Conservation (phyloP, 441 rosid genomes). For the Erodium moschatum region DNA sequence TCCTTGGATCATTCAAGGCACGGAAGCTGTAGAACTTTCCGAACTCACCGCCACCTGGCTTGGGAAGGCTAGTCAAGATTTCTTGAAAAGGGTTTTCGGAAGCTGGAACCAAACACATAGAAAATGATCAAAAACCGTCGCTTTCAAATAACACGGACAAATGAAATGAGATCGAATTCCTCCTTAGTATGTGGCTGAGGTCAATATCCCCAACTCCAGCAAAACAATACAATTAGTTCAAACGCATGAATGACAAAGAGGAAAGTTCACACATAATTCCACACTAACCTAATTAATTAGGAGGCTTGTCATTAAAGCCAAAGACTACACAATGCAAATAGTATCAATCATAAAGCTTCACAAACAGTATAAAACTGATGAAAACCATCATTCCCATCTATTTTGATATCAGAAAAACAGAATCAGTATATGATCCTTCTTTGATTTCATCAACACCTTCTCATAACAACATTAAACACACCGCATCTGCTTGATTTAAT, state of each 20-base stretch:
- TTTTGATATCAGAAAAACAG: no score
- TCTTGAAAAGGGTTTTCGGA: slow-evolving; percentile 74
- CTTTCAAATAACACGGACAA: neutral
- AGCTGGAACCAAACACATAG: slow-evolving; percentile 40
- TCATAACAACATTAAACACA: no score
- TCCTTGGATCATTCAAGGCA: slow-evolving; percentile 86
- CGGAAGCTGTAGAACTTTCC: slow-evolving; percentile 94
- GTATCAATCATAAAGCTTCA: no score
- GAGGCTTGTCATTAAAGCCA: neutral
- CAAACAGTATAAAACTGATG: neutral
- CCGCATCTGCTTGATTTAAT: neutral
- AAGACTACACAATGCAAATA: neutral
- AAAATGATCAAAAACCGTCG: neutral
- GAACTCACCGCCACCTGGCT: slow-evolving; percentile 93
- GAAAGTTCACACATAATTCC: no score
- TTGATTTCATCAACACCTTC: no score
- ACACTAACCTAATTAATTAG: no score
- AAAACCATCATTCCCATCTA: neutral
- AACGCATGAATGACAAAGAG: no score
- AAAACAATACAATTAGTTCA: neutral
- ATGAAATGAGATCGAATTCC: neutral
- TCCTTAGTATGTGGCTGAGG: neutral
- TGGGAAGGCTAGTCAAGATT: slow-evolving; percentile 75
- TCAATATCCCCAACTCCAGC: neutral
- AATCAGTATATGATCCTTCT: no score